These are phyloP conservation scores for Dinochytrium kinnereticum DNA, from an alignment of 371 early-diverging fungal genomes.

Conservation along the genomic window DNA sequence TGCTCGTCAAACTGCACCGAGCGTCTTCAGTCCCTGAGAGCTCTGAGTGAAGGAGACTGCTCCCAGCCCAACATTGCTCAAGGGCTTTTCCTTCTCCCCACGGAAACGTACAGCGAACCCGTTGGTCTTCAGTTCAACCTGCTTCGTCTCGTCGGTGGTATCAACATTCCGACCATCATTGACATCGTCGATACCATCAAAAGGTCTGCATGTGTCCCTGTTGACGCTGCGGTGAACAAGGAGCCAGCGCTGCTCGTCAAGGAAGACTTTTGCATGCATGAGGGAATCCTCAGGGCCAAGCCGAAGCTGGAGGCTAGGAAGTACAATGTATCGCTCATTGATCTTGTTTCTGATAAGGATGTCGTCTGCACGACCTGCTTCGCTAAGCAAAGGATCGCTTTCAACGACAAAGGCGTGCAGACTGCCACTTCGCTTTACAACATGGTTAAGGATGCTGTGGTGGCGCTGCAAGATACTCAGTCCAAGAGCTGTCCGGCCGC, in stretches of 20 bases:
- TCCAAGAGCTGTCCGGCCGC: background rate
- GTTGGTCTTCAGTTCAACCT: background rate
- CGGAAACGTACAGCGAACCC: no score
- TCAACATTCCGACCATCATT: slow-evolving; percentile 9
- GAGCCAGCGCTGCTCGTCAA: slow-evolving; percentile 1
- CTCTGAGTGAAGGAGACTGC: background rate
- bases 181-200: slow-evolving; percentile 10
- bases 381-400: background rate
- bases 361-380: background rate
- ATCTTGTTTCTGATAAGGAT: background rate
- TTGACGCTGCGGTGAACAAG: slow-evolving; percentile 22
- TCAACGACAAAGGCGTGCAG: background rate
- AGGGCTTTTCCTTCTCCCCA: background rate
- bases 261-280: background rate
- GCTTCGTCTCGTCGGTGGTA: slow-evolving; percentile 20
- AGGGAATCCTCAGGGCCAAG: background rate
- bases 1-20: slow-evolving; percentile 10
- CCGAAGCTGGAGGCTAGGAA: background rate
- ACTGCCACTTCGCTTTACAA: background rate
- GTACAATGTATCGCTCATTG: background rate
- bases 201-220: slow-evolving; percentile 14
- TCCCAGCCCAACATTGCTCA: background rate
- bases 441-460: background rate
- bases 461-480: background rate
- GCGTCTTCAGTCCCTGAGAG: slow-evolving; percentile 5